Percentiles rank a stretch among this genome's conserved stretches.
Conservation (phyloP, 2,329 filamentous ascomycete species). For the Dendryphion nanum region DNA sequence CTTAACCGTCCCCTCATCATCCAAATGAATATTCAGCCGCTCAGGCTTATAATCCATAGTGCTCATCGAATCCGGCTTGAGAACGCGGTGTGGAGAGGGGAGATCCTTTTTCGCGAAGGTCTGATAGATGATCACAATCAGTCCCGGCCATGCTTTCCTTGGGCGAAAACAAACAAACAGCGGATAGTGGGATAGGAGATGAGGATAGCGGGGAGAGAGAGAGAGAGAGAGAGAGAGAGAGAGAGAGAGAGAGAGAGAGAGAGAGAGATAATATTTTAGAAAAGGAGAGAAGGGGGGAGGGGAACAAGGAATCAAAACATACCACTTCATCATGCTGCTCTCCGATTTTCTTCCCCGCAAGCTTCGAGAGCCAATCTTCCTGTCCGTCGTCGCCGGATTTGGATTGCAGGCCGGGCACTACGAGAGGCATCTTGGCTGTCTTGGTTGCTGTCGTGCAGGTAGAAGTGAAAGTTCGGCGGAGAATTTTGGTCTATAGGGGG, state of each 20-base stretch:
- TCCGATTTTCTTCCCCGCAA: conserved; percentile 53
- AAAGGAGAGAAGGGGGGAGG: not conserved
- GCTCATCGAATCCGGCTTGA: conserved; percentile 46
- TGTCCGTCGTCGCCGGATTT: conserved; percentile 27
- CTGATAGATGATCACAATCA: conserved; percentile 25
- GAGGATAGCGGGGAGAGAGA: not conserved
- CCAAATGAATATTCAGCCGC: conserved; percentile 50
- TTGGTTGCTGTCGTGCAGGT: not conserved
- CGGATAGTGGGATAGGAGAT: not conserved
- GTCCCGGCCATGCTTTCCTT: too few species aligned
- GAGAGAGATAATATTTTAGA: too few species aligned
- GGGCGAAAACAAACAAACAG: too few species aligned
- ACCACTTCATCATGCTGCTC: conserved; percentile 47
- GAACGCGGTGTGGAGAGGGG: conserved; percentile 47
- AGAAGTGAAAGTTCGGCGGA: not conserved
- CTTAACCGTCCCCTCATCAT: conserved; percentile 48
- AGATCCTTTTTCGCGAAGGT: conserved; percentile 52
- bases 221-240: too few species aligned
- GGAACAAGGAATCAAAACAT: conserved; percentile 10
- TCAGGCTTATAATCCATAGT: conserved; percentile 51
- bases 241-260: too few species aligned
- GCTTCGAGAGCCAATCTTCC: conserved; percentile 47
- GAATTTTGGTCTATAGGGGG: not conserved
- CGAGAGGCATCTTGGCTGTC: conserved; percentile 47
- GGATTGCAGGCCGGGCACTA: conserved; percentile 48